phyloP scores from a whole-genome alignment of 768 basidiomycete species.

The Trametes sanguinea region DNA sequence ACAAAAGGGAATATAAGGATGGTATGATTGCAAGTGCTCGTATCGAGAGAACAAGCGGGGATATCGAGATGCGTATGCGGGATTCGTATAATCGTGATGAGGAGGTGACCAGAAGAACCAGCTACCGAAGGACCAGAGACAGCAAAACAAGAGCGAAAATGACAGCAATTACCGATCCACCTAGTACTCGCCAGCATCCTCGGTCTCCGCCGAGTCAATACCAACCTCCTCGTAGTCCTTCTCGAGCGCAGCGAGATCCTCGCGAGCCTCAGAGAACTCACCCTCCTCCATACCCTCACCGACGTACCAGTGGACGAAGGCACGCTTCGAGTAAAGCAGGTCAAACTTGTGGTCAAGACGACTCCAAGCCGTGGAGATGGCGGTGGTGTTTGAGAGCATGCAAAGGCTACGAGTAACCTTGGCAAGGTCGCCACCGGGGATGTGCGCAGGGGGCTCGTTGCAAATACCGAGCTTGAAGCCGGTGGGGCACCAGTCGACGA shows the following conservation, averaged over 20 bases:
- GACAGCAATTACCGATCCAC: conserved; percentile 21
- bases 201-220: conserved; percentile 49
- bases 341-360: conserved; percentile 81
- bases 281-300: conserved; percentile 87
- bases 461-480: conserved; percentile 81
- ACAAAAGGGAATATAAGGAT: conserved; percentile 30
- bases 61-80: conserved; percentile 32
- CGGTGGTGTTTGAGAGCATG: conserved; percentile 77
- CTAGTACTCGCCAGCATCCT: conserved; percentile 54
- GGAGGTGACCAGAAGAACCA: conserved; percentile 30
- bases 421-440: conserved; percentile 76
- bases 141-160: conserved; percentile 27
- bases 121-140: conserved; percentile 27
- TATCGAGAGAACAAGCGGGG: conserved; percentile 28
- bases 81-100: conserved; percentile 37
- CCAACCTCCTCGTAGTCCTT: conserved; percentile 93
- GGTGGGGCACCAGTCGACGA: conserved; percentile 79
- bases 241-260: conserved; percentile 99
- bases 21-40: conserved; percentile 33
- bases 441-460: conserved; percentile 74
- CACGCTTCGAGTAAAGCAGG: conserved; percentile 67
- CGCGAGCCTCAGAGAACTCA: conserved; percentile 98
- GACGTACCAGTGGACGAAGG: conserved; percentile 64
- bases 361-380: conserved; percentile 75
- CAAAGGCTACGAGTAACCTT: conserved; percentile 75